phyloP scores from a whole-genome alignment of 176 grass and related monocot genomes.

The Ampelocalamus luodianensis region DNA sequence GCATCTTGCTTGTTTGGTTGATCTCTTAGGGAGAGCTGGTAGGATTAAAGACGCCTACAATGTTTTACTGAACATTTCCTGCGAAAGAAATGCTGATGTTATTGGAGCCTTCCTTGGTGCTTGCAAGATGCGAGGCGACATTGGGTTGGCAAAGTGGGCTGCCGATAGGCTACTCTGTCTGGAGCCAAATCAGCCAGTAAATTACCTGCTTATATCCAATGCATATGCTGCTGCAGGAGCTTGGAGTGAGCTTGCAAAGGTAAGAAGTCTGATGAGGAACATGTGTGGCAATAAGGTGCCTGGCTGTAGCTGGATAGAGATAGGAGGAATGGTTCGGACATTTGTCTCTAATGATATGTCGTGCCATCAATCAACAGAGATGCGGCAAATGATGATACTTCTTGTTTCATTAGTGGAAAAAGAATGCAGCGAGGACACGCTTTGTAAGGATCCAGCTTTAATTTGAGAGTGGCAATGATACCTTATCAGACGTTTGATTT shows the following conservation, averaged over 20 bases:
- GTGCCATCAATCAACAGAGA: conserved; percentile 42
- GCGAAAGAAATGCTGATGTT: conserved; percentile 52
- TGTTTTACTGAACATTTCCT: conserved; percentile 52
- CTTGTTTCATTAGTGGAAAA: conserved; percentile 26
- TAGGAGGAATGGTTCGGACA: conserved; percentile 51
- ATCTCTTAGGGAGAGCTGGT: conserved; percentile 82
- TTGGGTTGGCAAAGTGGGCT: conserved; percentile 67
- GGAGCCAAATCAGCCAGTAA: conserved; percentile 65
- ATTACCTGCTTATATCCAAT: conserved; percentile 77
- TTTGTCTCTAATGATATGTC: conserved; percentile 69
- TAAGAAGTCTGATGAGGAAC: conserved; percentile 59
- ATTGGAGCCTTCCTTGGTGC: conserved; percentile 74
- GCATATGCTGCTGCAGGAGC: conserved; percentile 55
- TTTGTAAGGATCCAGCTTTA: not conserved
- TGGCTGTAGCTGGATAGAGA: conserved; percentile 79
- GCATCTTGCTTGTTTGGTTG: conserved; percentile 78
- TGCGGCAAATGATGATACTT: conserved; percentile 55
- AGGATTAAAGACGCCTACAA: conserved; percentile 59
- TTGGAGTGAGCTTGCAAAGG: conserved; percentile 56
- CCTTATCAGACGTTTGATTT: not conserved
- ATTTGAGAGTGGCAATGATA: not conserved
- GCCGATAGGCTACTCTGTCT: conserved; percentile 60
- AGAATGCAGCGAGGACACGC: not conserved
- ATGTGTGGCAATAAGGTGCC: conserved; percentile 55
- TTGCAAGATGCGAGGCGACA: conserved; percentile 63